A percentile compares a stretch with the other conserved stretches of the same genome.
Evolutionary conservation across 257 asterid genomes (phyloP).

Genomic region (Capsicum pubescens): DNA sequence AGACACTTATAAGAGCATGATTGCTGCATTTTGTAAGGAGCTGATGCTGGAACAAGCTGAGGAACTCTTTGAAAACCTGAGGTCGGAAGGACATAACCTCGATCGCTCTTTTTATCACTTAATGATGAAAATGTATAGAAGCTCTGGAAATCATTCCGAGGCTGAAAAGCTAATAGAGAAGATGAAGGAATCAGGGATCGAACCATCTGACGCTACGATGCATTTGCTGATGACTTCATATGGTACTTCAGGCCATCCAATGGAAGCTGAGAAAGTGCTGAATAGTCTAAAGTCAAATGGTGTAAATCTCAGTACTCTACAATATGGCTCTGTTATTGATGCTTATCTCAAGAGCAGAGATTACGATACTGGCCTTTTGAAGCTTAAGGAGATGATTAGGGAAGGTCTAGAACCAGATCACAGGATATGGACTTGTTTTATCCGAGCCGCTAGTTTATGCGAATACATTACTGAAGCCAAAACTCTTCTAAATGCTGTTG

Average conservation of each 20-base stretch:
- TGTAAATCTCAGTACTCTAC: constrained; percentile 63
- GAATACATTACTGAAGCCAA: constrained; percentile 54
- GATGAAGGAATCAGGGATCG: constrained; percentile 91
- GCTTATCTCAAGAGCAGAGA: constrained; percentile 92
- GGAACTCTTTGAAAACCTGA: constrained; percentile 69
- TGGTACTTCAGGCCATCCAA: constrained; percentile 91
- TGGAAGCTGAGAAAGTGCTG: constrained; percentile 90
- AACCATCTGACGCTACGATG: constrained; percentile 88
- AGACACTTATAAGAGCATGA: constrained; percentile 87
- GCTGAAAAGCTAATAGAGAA: constrained; percentile 73
- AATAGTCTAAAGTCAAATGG: constrained; percentile 65
- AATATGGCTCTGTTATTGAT: constrained; percentile 84
- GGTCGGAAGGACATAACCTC: constrained; percentile 61
- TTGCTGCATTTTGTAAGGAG: constrained; percentile 82
- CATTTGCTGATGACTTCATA: constrained; percentile 93
- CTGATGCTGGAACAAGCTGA: constrained; percentile 86
- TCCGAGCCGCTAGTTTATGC: constrained; percentile 85
- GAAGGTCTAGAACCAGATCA: constrained; percentile 87
- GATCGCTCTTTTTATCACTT: constrained; percentile 89
- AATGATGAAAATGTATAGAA: constrained; percentile 97
- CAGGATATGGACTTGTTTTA: constrained; percentile 88
- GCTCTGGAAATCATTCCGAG: constrained; percentile 64
- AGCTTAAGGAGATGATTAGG: constrained; percentile 68
- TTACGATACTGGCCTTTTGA: constrained; percentile 64
- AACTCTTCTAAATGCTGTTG: constrained; percentile 67